Evolutionary conservation across 2,329 filamentous ascomycete genomes (phyloP).

Genomic region (Alternaria triticina): DNA sequence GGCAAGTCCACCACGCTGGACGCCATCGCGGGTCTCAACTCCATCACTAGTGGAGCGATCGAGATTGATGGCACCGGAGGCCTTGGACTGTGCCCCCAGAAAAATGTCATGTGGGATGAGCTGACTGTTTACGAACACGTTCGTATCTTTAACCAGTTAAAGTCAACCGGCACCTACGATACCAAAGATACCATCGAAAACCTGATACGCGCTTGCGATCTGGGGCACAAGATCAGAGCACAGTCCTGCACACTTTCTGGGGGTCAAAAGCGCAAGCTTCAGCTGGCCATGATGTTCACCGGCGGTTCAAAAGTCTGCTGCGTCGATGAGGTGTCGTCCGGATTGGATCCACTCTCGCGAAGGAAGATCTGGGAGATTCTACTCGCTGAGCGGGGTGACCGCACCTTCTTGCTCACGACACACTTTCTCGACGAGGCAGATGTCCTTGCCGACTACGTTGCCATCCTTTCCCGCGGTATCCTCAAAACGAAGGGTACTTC

Average conservation of each 20-base stretch:
- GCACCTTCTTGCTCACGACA: slow-evolving; percentile 87
- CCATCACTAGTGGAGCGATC: slow-evolving; percentile 76
- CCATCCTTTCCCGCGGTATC: slow-evolving; percentile 82
- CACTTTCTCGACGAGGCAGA: slow-evolving; percentile 96
- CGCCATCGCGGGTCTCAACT: slow-evolving; percentile 82
- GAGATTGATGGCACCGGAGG: slow-evolving; percentile 78
- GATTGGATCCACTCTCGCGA: slow-evolving; percentile 83
- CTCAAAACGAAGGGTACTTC: slow-evolving; percentile 84
- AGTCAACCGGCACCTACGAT: slow-evolving; percentile 63
- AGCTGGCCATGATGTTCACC: slow-evolving; percentile 94
- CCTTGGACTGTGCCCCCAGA: slow-evolving; percentile 87
- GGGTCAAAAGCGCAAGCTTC: slow-evolving; percentile 89
- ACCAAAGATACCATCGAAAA: slow-evolving; percentile 65
- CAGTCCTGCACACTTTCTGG: slow-evolving; percentile 81
- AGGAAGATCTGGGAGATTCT: slow-evolving; percentile 95
- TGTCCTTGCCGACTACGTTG: slow-evolving; percentile 85
- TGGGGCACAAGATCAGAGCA: slow-evolving; percentile 75
- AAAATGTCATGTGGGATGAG: slow-evolving; percentile 92
- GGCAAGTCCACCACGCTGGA: slow-evolving; percentile 92
- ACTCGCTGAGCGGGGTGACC: slow-evolving; percentile 77
- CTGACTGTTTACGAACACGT: slow-evolving; percentile 87
- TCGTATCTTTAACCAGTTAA: slow-evolving; percentile 81
- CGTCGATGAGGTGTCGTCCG: slow-evolving; percentile 89
- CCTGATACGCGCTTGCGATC: slow-evolving; percentile 74
- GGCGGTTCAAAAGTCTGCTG: slow-evolving; percentile 88